These are phyloP conservation scores for Hemileia vastatrix DNA, from an alignment of 1,284 basidiomycete species.

Conservation along the genomic window DNA sequence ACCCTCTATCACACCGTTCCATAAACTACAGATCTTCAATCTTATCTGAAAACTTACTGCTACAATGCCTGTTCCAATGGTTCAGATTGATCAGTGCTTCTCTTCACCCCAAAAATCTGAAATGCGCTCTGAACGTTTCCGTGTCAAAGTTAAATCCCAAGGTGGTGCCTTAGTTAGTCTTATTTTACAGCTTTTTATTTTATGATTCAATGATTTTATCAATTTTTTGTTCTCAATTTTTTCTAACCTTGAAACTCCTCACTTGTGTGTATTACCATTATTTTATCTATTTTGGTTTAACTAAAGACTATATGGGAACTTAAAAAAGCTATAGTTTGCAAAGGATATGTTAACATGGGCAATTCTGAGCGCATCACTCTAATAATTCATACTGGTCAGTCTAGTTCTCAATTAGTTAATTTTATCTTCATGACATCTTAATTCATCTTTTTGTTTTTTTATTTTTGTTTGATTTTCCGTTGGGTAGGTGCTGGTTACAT, in stretches of 20 bases:
- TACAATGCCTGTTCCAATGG: no score
- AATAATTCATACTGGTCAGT: no score
- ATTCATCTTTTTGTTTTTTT: not conserved
- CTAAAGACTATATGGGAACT: conserved; percentile 14
- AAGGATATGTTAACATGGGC: conserved; percentile 9
- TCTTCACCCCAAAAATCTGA: conserved; percentile 1
- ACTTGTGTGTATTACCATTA: no score
- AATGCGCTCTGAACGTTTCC: conserved; percentile 15
- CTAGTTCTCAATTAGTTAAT: conserved; percentile 10
- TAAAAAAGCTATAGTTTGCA: conserved; percentile 10
- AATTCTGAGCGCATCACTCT: conserved; percentile 12
- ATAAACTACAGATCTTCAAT: no score
- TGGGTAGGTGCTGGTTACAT: not conserved
- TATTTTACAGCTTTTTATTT: no score
- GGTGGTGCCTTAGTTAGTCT: conserved; percentile 5
- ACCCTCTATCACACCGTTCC: no score
- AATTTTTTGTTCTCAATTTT: no score
- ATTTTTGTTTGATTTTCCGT: not conserved
- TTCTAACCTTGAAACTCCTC: no score
- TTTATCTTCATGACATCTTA: not conserved
- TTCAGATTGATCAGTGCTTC: conserved; percentile 19
- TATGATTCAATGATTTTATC: no score
- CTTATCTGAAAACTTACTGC: no score
- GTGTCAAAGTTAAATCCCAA: conserved; percentile 10
- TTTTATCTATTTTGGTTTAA: no score